Evolutionary conservation across 495 filamentous ascomycete species (phyloP).

Genomic region (Pyrenula aspistea): DNA sequence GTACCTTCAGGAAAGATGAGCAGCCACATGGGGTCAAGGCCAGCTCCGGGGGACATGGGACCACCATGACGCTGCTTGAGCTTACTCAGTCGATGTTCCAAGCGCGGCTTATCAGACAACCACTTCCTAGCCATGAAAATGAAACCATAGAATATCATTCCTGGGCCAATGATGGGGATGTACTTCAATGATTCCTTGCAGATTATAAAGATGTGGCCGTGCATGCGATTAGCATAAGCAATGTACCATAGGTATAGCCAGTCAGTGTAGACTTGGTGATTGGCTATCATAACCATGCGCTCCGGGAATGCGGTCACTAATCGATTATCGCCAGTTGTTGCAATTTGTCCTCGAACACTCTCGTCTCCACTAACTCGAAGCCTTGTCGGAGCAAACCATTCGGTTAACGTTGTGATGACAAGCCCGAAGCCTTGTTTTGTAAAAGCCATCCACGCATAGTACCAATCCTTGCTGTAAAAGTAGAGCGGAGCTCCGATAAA

Average conservation of each 20-base stretch:
- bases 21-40: constrained; percentile 58
- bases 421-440: constrained; percentile 54
- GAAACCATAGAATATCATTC: constrained; percentile 60
- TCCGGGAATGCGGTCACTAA: constrained; percentile 47
- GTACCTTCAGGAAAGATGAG: constrained; percentile 61
- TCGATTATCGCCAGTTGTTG: constrained; percentile 38
- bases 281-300: constrained; percentile 50
- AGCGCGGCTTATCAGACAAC: constrained; percentile 46
- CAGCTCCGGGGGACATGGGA: constrained; percentile 32
- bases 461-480: constrained; percentile 44
- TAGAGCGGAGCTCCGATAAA: constrained; percentile 46
- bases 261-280: constrained; percentile 61
- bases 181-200: constrained; percentile 57
- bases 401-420: constrained; percentile 44
- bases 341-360: constrained; percentile 44
- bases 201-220: constrained; percentile 59
- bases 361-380: constrained; percentile 51
- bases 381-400: constrained; percentile 49
- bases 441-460: constrained; percentile 53
- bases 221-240: constrained; percentile 50
- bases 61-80: constrained; percentile 39
- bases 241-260: constrained; percentile 67
- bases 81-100: constrained; percentile 47
- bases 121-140: constrained; percentile 62
- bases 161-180: constrained; percentile 49